Conservation (phyloP, 1,139 yeast genomes). For the Candida labiduridarum region DNA sequence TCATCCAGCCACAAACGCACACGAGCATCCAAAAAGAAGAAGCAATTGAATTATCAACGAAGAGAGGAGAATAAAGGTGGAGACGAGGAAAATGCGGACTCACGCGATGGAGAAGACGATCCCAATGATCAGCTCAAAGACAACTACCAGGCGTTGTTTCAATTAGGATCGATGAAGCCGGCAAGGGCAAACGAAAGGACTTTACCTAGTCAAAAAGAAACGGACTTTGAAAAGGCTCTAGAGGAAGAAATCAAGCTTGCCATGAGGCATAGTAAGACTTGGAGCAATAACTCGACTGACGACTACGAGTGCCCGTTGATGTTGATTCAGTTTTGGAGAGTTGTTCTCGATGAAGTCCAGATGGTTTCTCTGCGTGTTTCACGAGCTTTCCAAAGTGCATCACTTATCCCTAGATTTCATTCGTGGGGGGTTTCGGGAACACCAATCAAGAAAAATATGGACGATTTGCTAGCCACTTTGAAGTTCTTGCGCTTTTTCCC, state of each 20-base stretch:
- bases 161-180: slow-evolving; percentile 30
- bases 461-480: slow-evolving; percentile 71
- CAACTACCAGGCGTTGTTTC: slow-evolving; percentile 33
- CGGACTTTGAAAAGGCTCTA: slow-evolving; percentile 40
- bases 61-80: slow-evolving; percentile 17
- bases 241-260: slow-evolving; percentile 41
- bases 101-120: background rate
- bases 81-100: slow-evolving; percentile 12
- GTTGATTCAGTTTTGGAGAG: slow-evolving; percentile 85
- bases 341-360: slow-evolving; percentile 90
- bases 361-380: slow-evolving; percentile 79
- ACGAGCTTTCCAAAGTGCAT: slow-evolving; percentile 78
- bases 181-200: slow-evolving; percentile 30
- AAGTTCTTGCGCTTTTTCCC: slow-evolving; percentile 71
- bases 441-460: slow-evolving; percentile 68
- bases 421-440: slow-evolving; percentile 99
- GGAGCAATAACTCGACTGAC: slow-evolving; percentile 26
- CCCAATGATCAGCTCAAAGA: slow-evolving; percentile 16
- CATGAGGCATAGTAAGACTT: slow-evolving; percentile 30
- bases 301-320: slow-evolving; percentile 83
- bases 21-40: slow-evolving; percentile 32
- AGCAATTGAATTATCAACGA: slow-evolving; percentile 16
- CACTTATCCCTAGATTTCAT: slow-evolving; percentile 79
- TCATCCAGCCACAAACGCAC: slow-evolving; percentile 62
- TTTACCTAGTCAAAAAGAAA: slow-evolving; percentile 22